Percentiles rank a stretch among this genome's conserved stretches.
Conservation (phyloP, 345 rosid species). For the Eucalyptus pauciflora region DNA sequence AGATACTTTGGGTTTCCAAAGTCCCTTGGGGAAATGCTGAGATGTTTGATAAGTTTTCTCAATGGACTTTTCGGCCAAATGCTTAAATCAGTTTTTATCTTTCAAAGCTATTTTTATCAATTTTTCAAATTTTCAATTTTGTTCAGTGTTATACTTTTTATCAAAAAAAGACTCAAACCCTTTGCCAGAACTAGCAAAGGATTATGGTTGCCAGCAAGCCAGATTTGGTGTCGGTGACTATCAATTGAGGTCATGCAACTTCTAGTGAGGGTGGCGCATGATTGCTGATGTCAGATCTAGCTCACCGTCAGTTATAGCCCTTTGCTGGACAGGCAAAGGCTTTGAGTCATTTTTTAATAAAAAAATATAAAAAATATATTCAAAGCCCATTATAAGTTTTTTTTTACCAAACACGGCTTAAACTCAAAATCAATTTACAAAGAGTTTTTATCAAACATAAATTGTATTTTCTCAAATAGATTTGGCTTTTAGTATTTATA, state of each 20-base stretch:
- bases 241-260: accelerated
- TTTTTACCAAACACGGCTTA: too few relatives aligned
- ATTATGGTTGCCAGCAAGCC: accelerated
- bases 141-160: too few relatives aligned
- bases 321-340: accelerated
- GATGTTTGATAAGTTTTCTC: too few relatives aligned
- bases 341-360: too few relatives aligned
- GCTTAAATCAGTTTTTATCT: accelerated
- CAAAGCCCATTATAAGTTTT: too few relatives aligned
- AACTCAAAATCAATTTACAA: too few relatives aligned
- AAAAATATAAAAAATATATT: too few relatives aligned
- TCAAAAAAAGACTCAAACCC: too few relatives aligned
- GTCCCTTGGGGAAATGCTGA: accelerated
- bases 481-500: accelerated
- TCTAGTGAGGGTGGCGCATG: accelerated
- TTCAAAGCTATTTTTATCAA: accelerated
- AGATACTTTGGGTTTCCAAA: accelerated
- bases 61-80: accelerated
- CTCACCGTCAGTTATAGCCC: accelerated
- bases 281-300: accelerated
- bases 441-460: too few relatives aligned
- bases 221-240: accelerated
- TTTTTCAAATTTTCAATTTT: too few relatives aligned
- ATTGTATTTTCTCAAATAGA: too few relatives aligned
- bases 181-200: accelerated